Percentiles rank a stretch among this genome's conserved stretches.
Evolutionary conservation across 495 filamentous ascomycete species (phyloP).

Genomic region (Penicillium roqueforti): DNA sequence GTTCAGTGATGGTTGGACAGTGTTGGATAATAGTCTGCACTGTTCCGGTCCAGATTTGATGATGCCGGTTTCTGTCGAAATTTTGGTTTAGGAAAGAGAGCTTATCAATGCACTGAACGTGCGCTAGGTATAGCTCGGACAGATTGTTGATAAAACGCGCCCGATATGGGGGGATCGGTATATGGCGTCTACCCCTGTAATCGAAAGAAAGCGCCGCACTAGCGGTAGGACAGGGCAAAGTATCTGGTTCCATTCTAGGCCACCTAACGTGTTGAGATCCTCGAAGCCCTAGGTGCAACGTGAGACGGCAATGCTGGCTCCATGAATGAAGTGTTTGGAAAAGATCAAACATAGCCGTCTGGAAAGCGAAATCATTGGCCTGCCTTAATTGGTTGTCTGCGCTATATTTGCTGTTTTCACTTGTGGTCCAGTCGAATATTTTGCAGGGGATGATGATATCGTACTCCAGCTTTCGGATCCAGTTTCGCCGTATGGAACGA

Average conservation of each 20-base stretch:
- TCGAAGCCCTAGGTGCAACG: neutral
- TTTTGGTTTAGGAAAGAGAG: neutral
- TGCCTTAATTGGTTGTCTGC: neutral
- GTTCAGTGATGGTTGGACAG: neutral
- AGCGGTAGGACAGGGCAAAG: neutral
- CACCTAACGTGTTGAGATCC: neutral
- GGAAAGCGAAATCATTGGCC: neutral
- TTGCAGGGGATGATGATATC: neutral
- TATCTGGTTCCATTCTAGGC: neutral
- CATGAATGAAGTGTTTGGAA: slow-evolving; percentile 3
- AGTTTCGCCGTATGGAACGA: neutral
- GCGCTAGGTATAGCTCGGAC: neutral
- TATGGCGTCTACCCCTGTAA: too few species aligned
- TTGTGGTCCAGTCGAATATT: neutral
- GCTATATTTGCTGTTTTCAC: neutral
- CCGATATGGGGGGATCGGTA: neutral
- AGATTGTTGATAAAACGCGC: neutral
- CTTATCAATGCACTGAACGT: neutral
- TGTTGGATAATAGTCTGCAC: neutral
- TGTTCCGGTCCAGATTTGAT: neutral
- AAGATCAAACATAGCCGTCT: slow-evolving; percentile 3
- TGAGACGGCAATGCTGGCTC: neutral
- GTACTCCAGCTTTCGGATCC: neutral
- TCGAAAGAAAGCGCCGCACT: neutral
- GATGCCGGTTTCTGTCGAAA: neutral